Conservation (phyloP, 2,329 filamentous ascomycete genomes). For the Nigrospora osmanthi region DNA sequence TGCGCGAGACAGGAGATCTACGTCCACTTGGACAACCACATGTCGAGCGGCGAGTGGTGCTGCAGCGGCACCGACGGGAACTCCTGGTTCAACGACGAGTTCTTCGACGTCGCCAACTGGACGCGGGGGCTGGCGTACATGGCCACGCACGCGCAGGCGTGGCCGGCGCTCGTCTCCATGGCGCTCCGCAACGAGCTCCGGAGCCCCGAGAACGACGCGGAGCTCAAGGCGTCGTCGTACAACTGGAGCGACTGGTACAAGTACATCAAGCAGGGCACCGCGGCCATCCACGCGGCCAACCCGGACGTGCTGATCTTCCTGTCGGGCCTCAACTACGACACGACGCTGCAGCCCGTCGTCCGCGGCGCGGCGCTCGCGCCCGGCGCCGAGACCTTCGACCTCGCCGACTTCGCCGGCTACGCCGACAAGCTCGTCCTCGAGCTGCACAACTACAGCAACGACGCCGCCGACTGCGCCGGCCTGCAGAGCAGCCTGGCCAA, state of each 20-base stretch:
- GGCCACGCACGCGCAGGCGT: constrained; percentile 44
- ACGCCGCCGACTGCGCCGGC: constrained; percentile 35
- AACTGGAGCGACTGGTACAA: constrained; percentile 50
- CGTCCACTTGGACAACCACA: constrained; percentile 54
- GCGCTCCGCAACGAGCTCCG: constrained; percentile 48
- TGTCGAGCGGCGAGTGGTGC: constrained; percentile 52
- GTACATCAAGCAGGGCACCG: constrained; percentile 38
- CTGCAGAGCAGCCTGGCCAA: constrained; percentile 38
- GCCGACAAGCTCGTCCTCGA: constrained; percentile 50
- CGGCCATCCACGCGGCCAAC: constrained; percentile 42
- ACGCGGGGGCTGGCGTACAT: constrained; percentile 51
- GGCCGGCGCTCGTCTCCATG: constrained; percentile 40
- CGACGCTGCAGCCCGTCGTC: constrained; percentile 42
- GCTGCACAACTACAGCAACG: constrained; percentile 52
- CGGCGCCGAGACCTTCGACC: constrained; percentile 32
- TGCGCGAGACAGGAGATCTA: constrained; percentile 46
- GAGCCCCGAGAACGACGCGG: constrained; percentile 27
- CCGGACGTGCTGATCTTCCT: constrained; percentile 47
- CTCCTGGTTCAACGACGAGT: constrained; percentile 52
- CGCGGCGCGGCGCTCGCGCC: constrained; percentile 38
- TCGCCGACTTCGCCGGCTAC: constrained; percentile 39
- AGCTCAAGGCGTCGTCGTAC: constrained; percentile 30
- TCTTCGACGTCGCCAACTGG: constrained; percentile 54
- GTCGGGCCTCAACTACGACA: constrained; percentile 51
- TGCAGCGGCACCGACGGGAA: constrained; percentile 48